Base-by-base conservation (phyloP, 1,284 basidiomycete genomes). In the Sphaerobolus stellatus region DNA sequence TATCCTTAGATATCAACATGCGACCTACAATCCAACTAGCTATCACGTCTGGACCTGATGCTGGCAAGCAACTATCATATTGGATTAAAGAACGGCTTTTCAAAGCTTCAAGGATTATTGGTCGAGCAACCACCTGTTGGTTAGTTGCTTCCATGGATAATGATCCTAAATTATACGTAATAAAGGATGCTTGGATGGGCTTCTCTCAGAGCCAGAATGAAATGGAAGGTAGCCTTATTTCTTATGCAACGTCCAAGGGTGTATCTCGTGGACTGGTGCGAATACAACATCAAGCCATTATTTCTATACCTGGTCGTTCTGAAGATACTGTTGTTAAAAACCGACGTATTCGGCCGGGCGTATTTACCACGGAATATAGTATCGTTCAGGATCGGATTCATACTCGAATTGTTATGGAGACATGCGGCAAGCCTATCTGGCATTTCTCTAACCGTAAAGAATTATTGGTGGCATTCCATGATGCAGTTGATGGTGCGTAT, bases 101-200 rank as follows among this genome's bases (percentile, higher is more conserved):
- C 25, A 36, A 40, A 27, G 48, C 48, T 5, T 14, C 30, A 8
- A 36, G 25, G 34, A 38, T 50, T 29, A 29, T 50, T 13, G 31
- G 48, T 31, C 48, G 48, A 8, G 48, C 48, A 14, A 50, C 48
- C 22, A 22, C 13, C 7, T 50, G 48, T 40, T 50, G 48, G 48
- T 20, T 50, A 9, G 48, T 50, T 27, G 48, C 36, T 11, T 25
- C n/a, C 2, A 29, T 14, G 18, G 34, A 40, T 14, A 36, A 50
- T n/a, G 20, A 31, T 20, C 28, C 18, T 18, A 48, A 48, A 31
- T 5, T n/a, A 9, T 50, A 40, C 20, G 48, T 50, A 14, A 50
- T 50, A 8, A 50, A 50, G 48, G 48, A 50, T 29, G 48, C 48
- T n/a, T 50, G 48, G 48, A 40, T 50, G 14, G 48, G 33, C 14